These are phyloP conservation scores for Cordyceps cateniannulata DNA, from an alignment of 2,329 filamentous ascomycete species.

Conservation along the genomic window DNA sequence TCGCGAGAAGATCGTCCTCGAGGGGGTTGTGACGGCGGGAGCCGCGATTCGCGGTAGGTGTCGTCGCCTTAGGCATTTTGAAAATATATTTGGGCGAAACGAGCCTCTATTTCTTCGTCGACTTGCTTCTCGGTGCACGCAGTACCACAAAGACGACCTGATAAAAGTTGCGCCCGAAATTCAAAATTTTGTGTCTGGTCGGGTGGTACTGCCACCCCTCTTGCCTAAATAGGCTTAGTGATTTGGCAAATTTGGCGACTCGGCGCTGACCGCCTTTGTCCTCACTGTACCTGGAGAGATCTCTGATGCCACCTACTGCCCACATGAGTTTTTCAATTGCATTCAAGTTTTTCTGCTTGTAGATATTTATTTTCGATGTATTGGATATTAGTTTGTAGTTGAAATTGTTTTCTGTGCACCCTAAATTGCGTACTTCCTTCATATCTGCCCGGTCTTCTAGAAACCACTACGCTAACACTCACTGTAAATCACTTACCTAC, in stretches of 20 bases:
- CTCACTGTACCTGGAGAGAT: not conserved
- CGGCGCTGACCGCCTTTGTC: slow-evolving; percentile 26
- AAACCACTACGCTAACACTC: slow-evolving; percentile 2
- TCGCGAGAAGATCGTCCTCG: slow-evolving; percentile 74
- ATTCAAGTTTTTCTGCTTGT: not conserved
- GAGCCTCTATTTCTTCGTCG: not conserved
- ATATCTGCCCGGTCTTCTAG: not conserved
- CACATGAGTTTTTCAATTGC: not conserved
- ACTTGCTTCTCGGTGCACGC: slow-evolving; percentile 6
- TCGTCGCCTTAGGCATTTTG: slow-evolving; percentile 74
- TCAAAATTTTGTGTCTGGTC: slow-evolving; percentile 18
- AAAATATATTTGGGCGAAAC: not conserved
- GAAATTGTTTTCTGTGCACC: not conserved
- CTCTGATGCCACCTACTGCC: not conserved
- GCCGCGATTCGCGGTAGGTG: slow-evolving; percentile 49
- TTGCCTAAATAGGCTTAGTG: slow-evolving; percentile 24
- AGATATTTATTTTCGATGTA: not conserved
- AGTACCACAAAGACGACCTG: not conserved
- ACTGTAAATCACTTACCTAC: not conserved
- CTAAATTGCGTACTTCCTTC: not conserved
- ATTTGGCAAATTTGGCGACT: no score
- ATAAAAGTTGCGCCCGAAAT: slow-evolving; percentile 12
- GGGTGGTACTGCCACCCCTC: slow-evolving; percentile 29
- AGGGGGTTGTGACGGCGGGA: slow-evolving; percentile 81
- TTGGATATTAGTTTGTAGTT: not conserved